Percentiles rank a stretch among this genome's conserved stretches.
phyloP scores from a whole-genome alignment of 495 filamentous ascomycete genomes.

The Talaromyces liani region DNA sequence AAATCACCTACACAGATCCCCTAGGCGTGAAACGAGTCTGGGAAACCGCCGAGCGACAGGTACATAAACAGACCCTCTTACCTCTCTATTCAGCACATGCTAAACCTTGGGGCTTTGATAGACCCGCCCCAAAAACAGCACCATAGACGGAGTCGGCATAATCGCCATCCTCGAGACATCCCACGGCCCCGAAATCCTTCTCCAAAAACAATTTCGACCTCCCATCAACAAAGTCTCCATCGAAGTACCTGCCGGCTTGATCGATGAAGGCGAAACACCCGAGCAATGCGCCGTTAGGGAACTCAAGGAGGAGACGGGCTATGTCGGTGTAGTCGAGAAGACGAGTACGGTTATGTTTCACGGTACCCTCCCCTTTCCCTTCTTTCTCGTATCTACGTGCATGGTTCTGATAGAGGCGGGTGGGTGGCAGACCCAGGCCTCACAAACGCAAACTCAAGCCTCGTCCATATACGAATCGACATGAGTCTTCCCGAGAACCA shows the following conservation, averaged over 20 bases:
- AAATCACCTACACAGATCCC: constrained; percentile 67
- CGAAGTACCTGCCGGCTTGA: constrained; percentile 79
- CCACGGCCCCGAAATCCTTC: constrained; percentile 63
- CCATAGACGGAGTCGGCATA: constrained; percentile 86
- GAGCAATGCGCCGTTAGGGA: constrained; percentile 80
- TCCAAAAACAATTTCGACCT: constrained; percentile 85
- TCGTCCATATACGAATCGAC: constrained; percentile 78
- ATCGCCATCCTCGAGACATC: constrained; percentile 75
- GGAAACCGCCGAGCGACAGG: constrained; percentile 72
- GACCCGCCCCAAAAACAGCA: constrained; percentile 60
- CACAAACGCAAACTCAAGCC: constrained; percentile 80
- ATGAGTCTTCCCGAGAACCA: constrained; percentile 63
- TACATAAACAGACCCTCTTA: constrained; percentile 15
- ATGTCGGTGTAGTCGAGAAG: constrained; percentile 61
- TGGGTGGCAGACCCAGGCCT: constrained; percentile 55
- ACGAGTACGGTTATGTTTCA: constrained; percentile 79
- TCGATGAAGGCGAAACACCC: constrained; percentile 74
- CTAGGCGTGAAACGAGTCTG: constrained; percentile 62
- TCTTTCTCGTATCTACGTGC: not conserved
- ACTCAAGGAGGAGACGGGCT: constrained; percentile 90
- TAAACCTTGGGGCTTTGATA: constrained; percentile 11
- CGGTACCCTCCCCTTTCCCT: constrained; percentile 39
- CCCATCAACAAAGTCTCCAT: constrained; percentile 72
- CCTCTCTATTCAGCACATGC: not conserved
- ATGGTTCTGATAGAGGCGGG: not conserved